phyloP scores from a whole-genome alignment of 139 green algal species.

The Trebouxia sp. region DNA sequence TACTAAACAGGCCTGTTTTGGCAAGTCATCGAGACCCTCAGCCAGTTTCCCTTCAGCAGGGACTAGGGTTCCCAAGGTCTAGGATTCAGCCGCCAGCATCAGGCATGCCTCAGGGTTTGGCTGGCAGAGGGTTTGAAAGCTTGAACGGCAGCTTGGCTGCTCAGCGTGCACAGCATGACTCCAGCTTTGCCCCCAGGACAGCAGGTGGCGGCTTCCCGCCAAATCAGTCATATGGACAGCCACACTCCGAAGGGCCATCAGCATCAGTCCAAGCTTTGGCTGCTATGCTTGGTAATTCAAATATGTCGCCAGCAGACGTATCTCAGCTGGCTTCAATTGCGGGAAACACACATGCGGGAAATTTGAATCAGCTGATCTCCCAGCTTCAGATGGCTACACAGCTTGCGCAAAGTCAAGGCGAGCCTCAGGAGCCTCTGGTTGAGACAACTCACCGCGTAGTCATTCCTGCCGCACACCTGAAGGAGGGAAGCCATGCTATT shows the following conservation, averaged over 20 bases:
- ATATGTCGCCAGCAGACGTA: not conserved
- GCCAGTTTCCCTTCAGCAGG: not conserved
- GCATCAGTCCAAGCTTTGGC: not conserved
- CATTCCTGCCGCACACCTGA: not conserved
- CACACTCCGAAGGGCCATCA: too few species aligned
- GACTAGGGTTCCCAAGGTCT: not conserved
- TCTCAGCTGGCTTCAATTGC: not conserved
- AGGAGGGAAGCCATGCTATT: constrained; percentile 6
- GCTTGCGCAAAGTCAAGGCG: not conserved
- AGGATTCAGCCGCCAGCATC: not conserved
- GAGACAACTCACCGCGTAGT: constrained; percentile 7
- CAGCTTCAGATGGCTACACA: not conserved
- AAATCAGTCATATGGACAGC: not conserved
- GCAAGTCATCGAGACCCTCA: not conserved
- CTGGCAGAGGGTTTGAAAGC: too few species aligned
- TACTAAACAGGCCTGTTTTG: not conserved
- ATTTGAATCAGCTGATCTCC: constrained; percentile 5
- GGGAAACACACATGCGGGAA: not conserved
- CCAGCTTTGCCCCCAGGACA: not conserved
- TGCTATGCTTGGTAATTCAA: not conserved
- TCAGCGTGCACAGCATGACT: not conserved
- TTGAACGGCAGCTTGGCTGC: not conserved
- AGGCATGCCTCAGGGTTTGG: not conserved
- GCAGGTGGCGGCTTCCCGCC: not conserved
- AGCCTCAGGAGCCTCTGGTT: not conserved